phyloP scores from a whole-genome alignment of 2,329 filamentous ascomycete species.

The Capronia americana region DNA sequence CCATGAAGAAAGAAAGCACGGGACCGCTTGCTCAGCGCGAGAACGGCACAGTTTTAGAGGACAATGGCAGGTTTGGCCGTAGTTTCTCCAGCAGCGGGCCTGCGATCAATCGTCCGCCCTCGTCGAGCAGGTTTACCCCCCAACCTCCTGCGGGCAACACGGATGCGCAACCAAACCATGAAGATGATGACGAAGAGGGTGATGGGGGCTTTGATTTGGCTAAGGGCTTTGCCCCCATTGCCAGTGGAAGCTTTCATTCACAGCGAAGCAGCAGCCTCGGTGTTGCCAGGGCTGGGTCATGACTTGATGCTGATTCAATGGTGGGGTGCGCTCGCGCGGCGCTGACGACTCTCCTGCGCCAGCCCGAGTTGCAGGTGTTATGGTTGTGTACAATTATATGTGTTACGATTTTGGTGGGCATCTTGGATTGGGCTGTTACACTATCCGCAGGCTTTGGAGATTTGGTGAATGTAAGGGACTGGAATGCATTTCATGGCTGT shows the following conservation, averaged over 20 bases:
- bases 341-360: not conserved
- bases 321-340: not conserved
- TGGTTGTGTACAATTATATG: conserved; percentile 4
- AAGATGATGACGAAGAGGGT: conserved; percentile 46
- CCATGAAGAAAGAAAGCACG: conserved; percentile 43
- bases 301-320: conserved; percentile 3
- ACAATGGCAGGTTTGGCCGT: conserved; percentile 18
- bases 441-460: conserved; percentile 2
- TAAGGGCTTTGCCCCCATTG: conserved; percentile 57
- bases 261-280: conserved; percentile 35
- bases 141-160: conserved; percentile 13
- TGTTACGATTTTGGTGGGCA: not conserved
- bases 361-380: not conserved
- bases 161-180: conserved; percentile 28
- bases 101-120: not conserved
- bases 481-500: conserved; percentile 9
- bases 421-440: conserved; percentile 4
- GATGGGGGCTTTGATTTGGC: conserved; percentile 55
- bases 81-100: conserved; percentile 12
- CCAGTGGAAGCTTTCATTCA: conserved; percentile 40
- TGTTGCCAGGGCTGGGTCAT: conserved; percentile 30
- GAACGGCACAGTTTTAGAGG: conserved; percentile 16
- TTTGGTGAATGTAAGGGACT: not conserved
- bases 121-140: conserved; percentile 18
- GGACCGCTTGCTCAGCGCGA: conserved; percentile 7